Evolutionary conservation across 345 rosid genomes (phyloP), one percentile per base, ranked within the genome.

Genomic region (Eucalyptus marginata): DNA sequence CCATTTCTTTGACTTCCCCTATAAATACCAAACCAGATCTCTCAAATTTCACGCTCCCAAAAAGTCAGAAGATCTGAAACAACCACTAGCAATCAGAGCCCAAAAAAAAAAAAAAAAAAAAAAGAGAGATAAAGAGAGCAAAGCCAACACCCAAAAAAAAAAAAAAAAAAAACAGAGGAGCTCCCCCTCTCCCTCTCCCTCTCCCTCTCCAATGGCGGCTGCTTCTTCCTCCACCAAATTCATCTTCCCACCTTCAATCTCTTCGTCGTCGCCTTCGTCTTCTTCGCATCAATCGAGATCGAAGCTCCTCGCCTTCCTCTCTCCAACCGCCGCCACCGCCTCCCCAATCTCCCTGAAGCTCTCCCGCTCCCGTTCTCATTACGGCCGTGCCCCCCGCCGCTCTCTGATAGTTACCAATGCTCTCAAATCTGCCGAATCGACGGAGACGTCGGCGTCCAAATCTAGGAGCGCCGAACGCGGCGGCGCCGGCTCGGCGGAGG

Each of bases 281-380:
- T 36, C 92, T 83, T 87, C 91, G 46, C 89, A 56, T 76, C 85
- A n/a, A 5, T 44, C 90, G 76, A 89, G 36, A 51, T 27, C 89
- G 83, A 83, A 87, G 56, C 90, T 29, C 25, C 86, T 88, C 22
- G 87, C 92, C 49, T 92, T 93, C 89, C 76, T 86, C 86, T 80
- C 50, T 54, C 86, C n/a, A 89, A 64, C 88, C 87, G 83, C 88
- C 81, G 43, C 90, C 17, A 31, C 90, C 12, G 81, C 89, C 14
- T 76, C 89, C 7, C 93, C 93, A 44, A 17, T 91, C 90, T 84
- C 91, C 88, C 49, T 89, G 10, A 91, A 89, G 31, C 76, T 79
- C 86, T 36, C 87, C 25, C 56, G 9, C 64, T 62, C 89, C 29
- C 12, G 6, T 24, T 44, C 15, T 81, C 25, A 8, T 36, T 88